Percentiles rank a stretch among this genome's conserved stretches.
phyloP scores from a whole-genome alignment of 1,139 yeast species.

The Candida tetrigidarum region DNA sequence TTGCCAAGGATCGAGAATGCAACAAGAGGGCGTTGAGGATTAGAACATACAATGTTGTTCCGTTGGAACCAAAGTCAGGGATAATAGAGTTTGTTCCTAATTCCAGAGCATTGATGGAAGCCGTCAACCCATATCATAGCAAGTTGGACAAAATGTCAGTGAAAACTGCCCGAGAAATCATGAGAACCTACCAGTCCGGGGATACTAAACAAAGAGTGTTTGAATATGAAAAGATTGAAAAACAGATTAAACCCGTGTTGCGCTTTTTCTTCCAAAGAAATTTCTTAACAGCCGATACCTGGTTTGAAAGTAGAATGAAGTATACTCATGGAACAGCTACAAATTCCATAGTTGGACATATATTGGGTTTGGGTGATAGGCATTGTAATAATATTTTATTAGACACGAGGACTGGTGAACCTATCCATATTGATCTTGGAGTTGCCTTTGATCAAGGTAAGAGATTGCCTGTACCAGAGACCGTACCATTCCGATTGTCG shows the following conservation, averaged over 20 bases:
- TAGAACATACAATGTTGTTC: constrained; percentile 88
- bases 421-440: constrained; percentile 94
- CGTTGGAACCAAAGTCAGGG: constrained; percentile 88
- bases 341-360: constrained; percentile 82
- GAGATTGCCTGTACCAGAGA: constrained; percentile 82
- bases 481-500: constrained; percentile 91
- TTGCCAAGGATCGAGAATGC: constrained; percentile 60
- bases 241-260: constrained; percentile 66
- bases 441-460: constrained; percentile 96
- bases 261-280: constrained; percentile 70
- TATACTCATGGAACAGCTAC: constrained; percentile 86
- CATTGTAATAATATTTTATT: constrained; percentile 89
- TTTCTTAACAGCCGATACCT: constrained; percentile 67
- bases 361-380: constrained; percentile 93
- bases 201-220: constrained; percentile 49
- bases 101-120: constrained; percentile 72
- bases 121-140: constrained; percentile 63
- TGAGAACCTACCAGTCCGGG: constrained; percentile 61
- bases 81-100: constrained; percentile 87
- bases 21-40: constrained; percentile 60
- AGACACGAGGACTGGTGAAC: constrained; percentile 84
- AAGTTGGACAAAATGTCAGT: constrained; percentile 44
- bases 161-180: constrained; percentile 63
- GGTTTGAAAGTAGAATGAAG: constrained; percentile 69
- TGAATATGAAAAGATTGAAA: constrained; percentile 55